Conservation (phyloP, 805 yeast species). For the Monosporozyma aerobia region DNA sequence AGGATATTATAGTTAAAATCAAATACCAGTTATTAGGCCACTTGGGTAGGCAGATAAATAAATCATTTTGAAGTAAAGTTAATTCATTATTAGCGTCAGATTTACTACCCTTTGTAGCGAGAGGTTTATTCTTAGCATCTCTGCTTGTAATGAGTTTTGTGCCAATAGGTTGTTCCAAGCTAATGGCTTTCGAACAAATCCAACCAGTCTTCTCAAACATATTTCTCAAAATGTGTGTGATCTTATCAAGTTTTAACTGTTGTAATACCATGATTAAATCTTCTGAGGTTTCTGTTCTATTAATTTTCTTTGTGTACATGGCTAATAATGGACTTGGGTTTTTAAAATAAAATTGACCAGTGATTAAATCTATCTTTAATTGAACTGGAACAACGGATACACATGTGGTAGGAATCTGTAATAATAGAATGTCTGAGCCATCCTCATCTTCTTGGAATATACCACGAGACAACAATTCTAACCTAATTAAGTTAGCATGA, state of each 20-base stretch:
- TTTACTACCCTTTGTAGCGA: background rate
- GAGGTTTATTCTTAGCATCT: background rate
- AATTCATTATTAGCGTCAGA: background rate
- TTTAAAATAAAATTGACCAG: constrained; percentile 27
- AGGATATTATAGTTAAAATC: constrained; percentile 26
- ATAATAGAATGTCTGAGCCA: constrained; percentile 20
- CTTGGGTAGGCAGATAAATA: constrained; percentile 26
- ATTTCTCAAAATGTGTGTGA: constrained; percentile 21
- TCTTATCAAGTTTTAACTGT: constrained; percentile 26
- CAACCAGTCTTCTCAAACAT: constrained; percentile 32
- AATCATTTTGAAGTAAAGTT: constrained; percentile 20
- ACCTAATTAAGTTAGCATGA: constrained; percentile 27
- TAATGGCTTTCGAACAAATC: constrained; percentile 24
- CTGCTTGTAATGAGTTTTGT: background rate
- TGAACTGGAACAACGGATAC: constrained; percentile 26
- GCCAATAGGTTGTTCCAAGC: constrained; percentile 15
- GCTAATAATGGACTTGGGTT: constrained; percentile 26
- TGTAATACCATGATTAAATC: constrained; percentile 23
- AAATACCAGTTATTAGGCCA: constrained; percentile 32
- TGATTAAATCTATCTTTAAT: constrained; percentile 25
- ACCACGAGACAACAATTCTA: constrained; percentile 23
- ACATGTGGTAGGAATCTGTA: constrained; percentile 29
- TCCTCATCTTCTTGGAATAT: constrained; percentile 28
- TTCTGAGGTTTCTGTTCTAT: constrained; percentile 19
- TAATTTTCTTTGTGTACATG: constrained; percentile 22